Percentiles rank a stretch among this genome's conserved stretches.
Conservation (phyloP, 441 rosid genomes). For the Euphorbia celastroides region DNA sequence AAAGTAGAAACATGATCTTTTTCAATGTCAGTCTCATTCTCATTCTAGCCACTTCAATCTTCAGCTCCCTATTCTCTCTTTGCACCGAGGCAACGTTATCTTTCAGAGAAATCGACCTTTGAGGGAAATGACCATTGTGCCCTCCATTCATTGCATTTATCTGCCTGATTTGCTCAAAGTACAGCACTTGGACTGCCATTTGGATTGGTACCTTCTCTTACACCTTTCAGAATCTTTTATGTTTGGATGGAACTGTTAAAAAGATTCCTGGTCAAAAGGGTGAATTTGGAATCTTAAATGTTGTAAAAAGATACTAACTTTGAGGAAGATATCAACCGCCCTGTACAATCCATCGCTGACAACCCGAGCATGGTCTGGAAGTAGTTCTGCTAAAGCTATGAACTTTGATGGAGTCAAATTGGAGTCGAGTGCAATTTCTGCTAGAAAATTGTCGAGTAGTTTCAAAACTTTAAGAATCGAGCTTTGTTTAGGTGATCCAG, state of each 20-base stretch:
- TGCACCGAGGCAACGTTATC: slow-evolving; percentile 93
- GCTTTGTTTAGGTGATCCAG: slow-evolving; percentile 89
- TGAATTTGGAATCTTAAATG: neutral
- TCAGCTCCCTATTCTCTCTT: slow-evolving; percentile 89
- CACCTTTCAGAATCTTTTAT: slow-evolving; percentile 84
- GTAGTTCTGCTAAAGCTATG: slow-evolving; percentile 72
- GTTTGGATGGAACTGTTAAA: slow-evolving; percentile 70
- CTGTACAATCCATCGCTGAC: slow-evolving; percentile 82
- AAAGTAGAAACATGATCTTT: slow-evolving; percentile 85
- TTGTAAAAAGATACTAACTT: slow-evolving; percentile 31
- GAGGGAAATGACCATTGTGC: slow-evolving; percentile 78
- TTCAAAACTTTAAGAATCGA: slow-evolving; percentile 90
- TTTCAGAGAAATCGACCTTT: slow-evolving; percentile 83
- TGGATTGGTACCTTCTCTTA: slow-evolving; percentile 82
- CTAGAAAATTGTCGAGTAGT: slow-evolving; percentile 68
- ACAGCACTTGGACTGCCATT: slow-evolving; percentile 93
- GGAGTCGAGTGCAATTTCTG: slow-evolving; percentile 82
- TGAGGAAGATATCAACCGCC: slow-evolving; percentile 86
- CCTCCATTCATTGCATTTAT: slow-evolving; percentile 87
- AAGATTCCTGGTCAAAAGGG: neutral
- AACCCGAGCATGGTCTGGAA: slow-evolving; percentile 90
- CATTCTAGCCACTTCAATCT: slow-evolving; percentile 96
- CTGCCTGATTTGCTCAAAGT: slow-evolving; percentile 88
- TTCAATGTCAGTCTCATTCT: slow-evolving; percentile 91
- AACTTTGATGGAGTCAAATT: slow-evolving; percentile 71